phyloP scores from a whole-genome alignment of 1,284 basidiomycete species.

The Austroboletus novae-zelandiae region DNA sequence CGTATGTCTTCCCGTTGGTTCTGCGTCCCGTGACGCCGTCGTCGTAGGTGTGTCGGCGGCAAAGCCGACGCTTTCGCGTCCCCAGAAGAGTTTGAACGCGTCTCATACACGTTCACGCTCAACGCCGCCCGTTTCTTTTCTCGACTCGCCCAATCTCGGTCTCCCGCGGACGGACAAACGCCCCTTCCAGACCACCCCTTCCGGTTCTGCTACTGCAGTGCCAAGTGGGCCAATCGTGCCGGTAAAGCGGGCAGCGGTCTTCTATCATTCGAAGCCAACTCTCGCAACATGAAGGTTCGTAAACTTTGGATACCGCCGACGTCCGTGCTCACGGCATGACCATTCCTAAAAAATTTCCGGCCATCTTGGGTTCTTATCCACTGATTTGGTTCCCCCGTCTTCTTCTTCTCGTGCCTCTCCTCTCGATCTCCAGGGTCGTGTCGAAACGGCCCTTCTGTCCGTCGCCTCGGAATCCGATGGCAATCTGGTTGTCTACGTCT shows the following conservation, averaged over 20 bases:
- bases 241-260: constrained; percentile 10
- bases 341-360: no score
- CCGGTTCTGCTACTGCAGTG: constrained; percentile 29
- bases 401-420: not conserved
- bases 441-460: constrained; percentile 19
- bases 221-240: constrained; percentile 21
- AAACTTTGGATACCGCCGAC: no score
- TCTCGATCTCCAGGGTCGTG: constrained; percentile 17
- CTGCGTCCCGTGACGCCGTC: not conserved
- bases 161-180: not conserved
- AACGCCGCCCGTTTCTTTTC: constrained; percentile 24
- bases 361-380: no score
- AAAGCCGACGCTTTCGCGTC: constrained; percentile 21
- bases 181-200: constrained; percentile 7
- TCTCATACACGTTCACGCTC: constrained; percentile 26
- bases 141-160: constrained; percentile 11
- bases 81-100: constrained; percentile 24
- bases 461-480: constrained; percentile 15
- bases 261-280: constrained; percentile 17
- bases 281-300: constrained; percentile 26
- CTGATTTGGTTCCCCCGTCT: no score
- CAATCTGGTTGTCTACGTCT: constrained; percentile 15
- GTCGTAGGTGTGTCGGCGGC: constrained; percentile 25
- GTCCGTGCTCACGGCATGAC: no score
- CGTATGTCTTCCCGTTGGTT: not conserved